Evolutionary conservation across 129 eudicot species (phyloP), one percentile per base, ranked within the genome.

Genomic region (Pseudognaphalium luteoalbum): DNA sequence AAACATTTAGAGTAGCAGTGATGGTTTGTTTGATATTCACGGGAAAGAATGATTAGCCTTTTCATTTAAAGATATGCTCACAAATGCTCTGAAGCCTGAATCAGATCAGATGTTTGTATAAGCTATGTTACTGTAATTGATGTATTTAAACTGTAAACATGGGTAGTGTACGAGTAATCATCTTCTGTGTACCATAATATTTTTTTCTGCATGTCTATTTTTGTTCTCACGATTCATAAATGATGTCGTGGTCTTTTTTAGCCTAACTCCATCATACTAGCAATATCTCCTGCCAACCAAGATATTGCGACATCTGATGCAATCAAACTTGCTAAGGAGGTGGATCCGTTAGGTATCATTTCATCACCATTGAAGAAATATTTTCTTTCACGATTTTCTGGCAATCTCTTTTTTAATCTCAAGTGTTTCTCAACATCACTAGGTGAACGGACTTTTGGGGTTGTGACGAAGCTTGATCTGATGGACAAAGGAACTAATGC

Each of bases 401-500:
- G 52, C 25, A 19, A 25, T 32, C 22, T 16, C 15, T 16, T 65
- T 57, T 71, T 6, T 8, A 8, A 35, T 21, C 19, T 76, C 6
- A 21, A 16, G 62, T 5, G 6, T 77, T 50, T 42, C 21, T 67
- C 12, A 57, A 58, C 58, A 57, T 74, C 71, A 74, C 63, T 34
- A 88, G 93, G 93, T 61, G 93, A 86, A 58, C 76, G 93, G 57
- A 88, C 93, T 60, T 83, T 86, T 86, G 90, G 93, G 54, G 93
- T 88, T 80, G 54, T 88, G 79, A 88, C 90, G 66, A 88, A 88
- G 86, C 90, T 88, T 71, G 93, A 88, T 79, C 73, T 88, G 82
- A 88, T 88, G 93, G 93, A 88, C 84, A 86, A 76, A 76, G 93
- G 93, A 78, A 88, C 93, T 65, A 88, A 88, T 73, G 90, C 90